Evolutionary conservation across 805 yeast species (phyloP).

Genomic region (Ogataea kodamae): DNA sequence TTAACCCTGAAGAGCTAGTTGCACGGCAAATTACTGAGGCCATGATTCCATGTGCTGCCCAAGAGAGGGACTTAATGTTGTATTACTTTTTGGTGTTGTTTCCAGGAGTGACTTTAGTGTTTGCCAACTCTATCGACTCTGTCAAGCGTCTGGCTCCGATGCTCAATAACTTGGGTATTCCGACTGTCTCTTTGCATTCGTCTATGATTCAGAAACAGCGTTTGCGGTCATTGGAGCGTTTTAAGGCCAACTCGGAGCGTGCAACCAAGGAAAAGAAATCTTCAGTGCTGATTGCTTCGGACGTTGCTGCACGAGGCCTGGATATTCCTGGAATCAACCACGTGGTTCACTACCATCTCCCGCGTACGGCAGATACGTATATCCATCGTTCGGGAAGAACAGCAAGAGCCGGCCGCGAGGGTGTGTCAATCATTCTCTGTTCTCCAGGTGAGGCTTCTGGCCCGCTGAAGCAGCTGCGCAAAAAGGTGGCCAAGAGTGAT

Average conservation of each 20-base stretch:
- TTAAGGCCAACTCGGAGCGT: slow-evolving; percentile 44
- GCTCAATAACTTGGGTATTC: slow-evolving; percentile 63
- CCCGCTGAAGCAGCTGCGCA: slow-evolving; percentile 73
- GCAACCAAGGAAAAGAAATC: slow-evolving; percentile 42
- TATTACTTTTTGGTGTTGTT: slow-evolving; percentile 84
- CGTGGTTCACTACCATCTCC: slow-evolving; percentile 93
- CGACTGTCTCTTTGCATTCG: slow-evolving; percentile 79
- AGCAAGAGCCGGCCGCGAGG: slow-evolving; percentile 92
- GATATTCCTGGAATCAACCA: slow-evolving; percentile 90
- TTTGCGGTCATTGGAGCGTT: slow-evolving; percentile 77
- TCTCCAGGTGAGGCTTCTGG: slow-evolving; percentile 93
- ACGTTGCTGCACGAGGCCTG: slow-evolving; percentile 97
- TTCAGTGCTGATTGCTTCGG: slow-evolving; percentile 84
- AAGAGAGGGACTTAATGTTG: slow-evolving; percentile 83
- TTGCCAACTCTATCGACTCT: slow-evolving; percentile 93
- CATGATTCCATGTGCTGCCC: slow-evolving; percentile 83
- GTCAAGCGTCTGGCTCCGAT: slow-evolving; percentile 82
- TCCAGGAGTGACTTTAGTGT: slow-evolving; percentile 86
- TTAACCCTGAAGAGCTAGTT: slow-evolving; percentile 79
- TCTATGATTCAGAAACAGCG: slow-evolving; percentile 95
- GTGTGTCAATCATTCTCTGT: slow-evolving; percentile 91
- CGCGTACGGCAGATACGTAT: slow-evolving; percentile 90
- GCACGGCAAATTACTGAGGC: slow-evolving; percentile 78
- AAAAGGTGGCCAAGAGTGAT: slow-evolving; percentile 40
- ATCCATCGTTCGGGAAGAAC: slow-evolving; percentile 97